A percentile compares a stretch with the other conserved stretches of the same genome.
Evolutionary conservation across 1,284 basidiomycete genomes (phyloP).

Genomic region (Takashimella koratensis): DNA sequence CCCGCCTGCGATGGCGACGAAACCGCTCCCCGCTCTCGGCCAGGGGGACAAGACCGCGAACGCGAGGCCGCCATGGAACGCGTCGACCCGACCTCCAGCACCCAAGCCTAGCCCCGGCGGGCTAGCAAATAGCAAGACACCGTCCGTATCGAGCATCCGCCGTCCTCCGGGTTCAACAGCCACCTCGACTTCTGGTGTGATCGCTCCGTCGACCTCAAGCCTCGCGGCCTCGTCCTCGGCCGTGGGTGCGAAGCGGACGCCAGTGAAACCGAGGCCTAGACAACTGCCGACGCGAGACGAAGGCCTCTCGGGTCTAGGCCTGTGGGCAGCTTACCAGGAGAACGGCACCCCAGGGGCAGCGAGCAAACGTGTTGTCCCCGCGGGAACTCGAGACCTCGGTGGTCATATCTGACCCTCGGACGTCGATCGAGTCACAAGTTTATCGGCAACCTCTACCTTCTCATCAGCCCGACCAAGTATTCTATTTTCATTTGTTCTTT

Average conservation of each 20-base stretch:
- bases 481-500: too few relatives aligned
- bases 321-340: neutral
- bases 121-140: neutral
- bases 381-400: neutral
- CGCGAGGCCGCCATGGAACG: neutral
- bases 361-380: neutral
- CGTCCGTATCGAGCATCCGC: neutral
- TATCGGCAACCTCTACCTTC: too few relatives aligned
- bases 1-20: conserved; percentile 22
- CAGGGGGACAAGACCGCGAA: neutral
- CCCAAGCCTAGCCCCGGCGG: neutral
- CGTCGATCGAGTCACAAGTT: too few relatives aligned
- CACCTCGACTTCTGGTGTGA: neutral
- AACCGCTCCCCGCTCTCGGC: neutral
- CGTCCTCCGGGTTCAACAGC: neutral
- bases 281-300: neutral
- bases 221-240: neutral
- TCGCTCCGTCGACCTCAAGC: neutral
- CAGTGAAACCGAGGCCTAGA: neutral
- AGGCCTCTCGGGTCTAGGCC: neutral
- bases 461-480: too few relatives aligned
- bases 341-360: neutral
- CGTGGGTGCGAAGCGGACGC: neutral
- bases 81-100: neutral
- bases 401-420: neutral